phyloP scores from a whole-genome alignment of 352 stramenopile genomes.

The Thraustotheca clavata region DNA sequence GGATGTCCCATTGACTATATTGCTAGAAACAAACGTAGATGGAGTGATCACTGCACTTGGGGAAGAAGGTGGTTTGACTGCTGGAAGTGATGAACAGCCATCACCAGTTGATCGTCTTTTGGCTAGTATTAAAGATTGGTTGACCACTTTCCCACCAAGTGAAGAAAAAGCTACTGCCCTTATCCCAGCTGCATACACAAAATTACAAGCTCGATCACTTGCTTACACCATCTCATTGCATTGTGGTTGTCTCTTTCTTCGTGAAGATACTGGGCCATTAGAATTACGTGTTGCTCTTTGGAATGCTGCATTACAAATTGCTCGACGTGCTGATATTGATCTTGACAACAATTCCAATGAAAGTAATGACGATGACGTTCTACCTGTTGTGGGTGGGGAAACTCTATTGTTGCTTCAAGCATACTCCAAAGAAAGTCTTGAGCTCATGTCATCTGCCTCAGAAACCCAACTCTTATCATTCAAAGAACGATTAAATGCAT shows the following conservation, averaged over 20 bases:
- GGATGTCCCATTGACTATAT: constrained; percentile 32
- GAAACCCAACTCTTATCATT: constrained; percentile 38
- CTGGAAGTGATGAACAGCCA: constrained; percentile 28
- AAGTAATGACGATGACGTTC: constrained; percentile 57
- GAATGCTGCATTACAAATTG: background rate
- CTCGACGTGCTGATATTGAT: background rate
- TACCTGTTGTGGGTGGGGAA: constrained; percentile 51
- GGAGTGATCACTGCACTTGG: constrained; percentile 42
- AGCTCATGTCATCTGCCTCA: constrained; percentile 2
- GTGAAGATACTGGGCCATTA: background rate
- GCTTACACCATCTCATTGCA: background rate
- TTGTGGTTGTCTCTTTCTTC: background rate
- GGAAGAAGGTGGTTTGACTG: constrained; percentile 43
- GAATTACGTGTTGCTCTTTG: constrained; percentile 16
- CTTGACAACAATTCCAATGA: constrained; percentile 23
- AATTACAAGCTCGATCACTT: constrained; percentile 31
- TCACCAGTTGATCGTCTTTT: constrained; percentile 52
- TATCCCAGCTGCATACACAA: constrained; percentile 37
- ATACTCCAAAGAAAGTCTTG: constrained; percentile 35
- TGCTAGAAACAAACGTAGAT: constrained; percentile 54
- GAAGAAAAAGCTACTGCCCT: too few species aligned
- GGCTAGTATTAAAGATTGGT: constrained; percentile 50
- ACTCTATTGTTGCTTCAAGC: constrained; percentile 44
- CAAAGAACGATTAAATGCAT: constrained; percentile 48
- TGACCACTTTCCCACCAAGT: constrained; percentile 19